Percentiles rank a stretch among this genome's conserved stretches.
Evolutionary conservation across 2,329 filamentous ascomycete species (phyloP).

Genomic region (Alternaria gaisen): DNA sequence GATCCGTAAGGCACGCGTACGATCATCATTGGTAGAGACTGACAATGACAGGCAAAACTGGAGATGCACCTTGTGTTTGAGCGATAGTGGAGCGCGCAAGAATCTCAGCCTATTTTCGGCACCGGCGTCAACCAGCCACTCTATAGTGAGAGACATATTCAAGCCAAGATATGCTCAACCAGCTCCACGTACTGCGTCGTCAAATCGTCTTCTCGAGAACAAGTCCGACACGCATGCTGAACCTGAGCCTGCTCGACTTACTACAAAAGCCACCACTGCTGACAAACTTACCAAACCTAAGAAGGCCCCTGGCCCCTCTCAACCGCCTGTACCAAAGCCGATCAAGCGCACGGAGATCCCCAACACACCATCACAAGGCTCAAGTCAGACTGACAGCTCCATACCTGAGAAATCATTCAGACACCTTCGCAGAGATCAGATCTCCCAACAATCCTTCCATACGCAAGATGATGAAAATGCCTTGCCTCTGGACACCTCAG

Average conservation of each 20-base stretch:
- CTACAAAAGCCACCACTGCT: not conserved
- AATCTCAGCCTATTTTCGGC: not conserved
- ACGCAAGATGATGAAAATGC: not conserved
- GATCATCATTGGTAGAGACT: constrained; percentile 1
- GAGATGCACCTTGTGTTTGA: constrained; percentile 26
- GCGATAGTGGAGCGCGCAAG: not conserved
- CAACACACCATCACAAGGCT: constrained; percentile 27
- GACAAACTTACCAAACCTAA: not conserved
- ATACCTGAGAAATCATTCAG: not conserved
- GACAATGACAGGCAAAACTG: constrained; percentile 20
- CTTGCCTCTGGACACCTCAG: not conserved
- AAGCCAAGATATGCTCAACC: not conserved
- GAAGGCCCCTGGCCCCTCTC: not conserved
- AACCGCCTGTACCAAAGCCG: not conserved
- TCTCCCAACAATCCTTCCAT: not conserved
- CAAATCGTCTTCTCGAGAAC: not conserved
- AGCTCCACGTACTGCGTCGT: not conserved
- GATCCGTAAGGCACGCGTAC: constrained; percentile 18
- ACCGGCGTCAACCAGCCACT: not conserved
- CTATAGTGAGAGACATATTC: constrained; percentile 8
- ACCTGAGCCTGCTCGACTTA: not conserved
- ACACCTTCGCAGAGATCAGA: not conserved
- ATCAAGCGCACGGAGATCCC: constrained; percentile 18
- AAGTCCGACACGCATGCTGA: not conserved
- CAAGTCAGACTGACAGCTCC: constrained; percentile 12